phyloP scores from a whole-genome alignment of 1,284 basidiomycete genomes.

The Trichosporon inkin region DNA sequence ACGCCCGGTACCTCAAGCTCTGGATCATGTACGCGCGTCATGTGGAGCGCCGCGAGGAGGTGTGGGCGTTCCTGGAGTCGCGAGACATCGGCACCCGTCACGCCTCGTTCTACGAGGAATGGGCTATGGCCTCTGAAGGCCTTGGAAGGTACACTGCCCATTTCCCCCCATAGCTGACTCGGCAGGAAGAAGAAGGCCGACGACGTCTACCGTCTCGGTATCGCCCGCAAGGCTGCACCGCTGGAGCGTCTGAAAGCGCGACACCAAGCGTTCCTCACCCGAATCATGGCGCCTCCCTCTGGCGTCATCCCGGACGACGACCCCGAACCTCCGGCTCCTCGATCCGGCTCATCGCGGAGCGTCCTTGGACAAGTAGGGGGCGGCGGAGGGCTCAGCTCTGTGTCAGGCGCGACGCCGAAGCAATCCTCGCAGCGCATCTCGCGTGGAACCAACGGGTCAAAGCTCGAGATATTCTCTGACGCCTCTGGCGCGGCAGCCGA shows the following conservation, averaged over 20 bases:
- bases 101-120: constrained; percentile 79
- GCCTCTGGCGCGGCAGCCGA: constrained; percentile 19
- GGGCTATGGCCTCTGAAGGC: constrained; percentile 68
- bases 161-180: not conserved
- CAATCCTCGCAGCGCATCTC: constrained; percentile 16
- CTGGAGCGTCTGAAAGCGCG: constrained; percentile 77
- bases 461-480: constrained; percentile 52
- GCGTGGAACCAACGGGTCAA: constrained; percentile 44
- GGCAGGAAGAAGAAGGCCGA: constrained; percentile 71
- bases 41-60: constrained; percentile 58
- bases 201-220: constrained; percentile 74
- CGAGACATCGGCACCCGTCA: constrained; percentile 74
- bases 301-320: constrained; percentile 41
- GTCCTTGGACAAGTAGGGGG: constrained; percentile 32
- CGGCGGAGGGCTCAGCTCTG: constrained; percentile 7
- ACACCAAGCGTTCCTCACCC: constrained; percentile 78
- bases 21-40: constrained; percentile 78
- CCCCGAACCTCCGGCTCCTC: constrained; percentile 12
- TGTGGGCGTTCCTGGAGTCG: constrained; percentile 70
- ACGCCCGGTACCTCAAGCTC: constrained; percentile 80
- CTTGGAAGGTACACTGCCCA: constrained; percentile 61
- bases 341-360: constrained; percentile 4
- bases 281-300: constrained; percentile 54
- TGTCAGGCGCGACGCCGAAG: constrained; percentile 7
- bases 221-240: constrained; percentile 74